These are phyloP conservation scores for Earliella scabrosa DNA, from an alignment of 1,284 basidiomycete genomes.

Conservation along the genomic window DNA sequence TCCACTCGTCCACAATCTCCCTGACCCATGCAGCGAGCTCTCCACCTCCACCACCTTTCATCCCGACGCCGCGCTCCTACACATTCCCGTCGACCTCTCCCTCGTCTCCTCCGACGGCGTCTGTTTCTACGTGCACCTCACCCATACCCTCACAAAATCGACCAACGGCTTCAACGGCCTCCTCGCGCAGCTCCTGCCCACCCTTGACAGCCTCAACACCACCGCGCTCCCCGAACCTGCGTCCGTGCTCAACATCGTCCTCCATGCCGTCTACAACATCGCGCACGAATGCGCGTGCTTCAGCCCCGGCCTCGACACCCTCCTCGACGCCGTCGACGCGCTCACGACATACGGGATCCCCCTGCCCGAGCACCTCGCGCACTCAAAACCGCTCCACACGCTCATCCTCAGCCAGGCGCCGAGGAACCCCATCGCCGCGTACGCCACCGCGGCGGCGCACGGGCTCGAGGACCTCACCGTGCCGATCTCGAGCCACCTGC, in stretches of 20 bases:
- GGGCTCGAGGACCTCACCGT: slow-evolving; percentile 40
- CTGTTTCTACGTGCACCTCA: too few relatives aligned
- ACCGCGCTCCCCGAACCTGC: slow-evolving; percentile 30
- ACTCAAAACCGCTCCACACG: slow-evolving; percentile 33
- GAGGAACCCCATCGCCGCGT: slow-evolving; percentile 39
- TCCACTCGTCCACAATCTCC: too few relatives aligned
- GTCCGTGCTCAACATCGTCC: slow-evolving; percentile 39
- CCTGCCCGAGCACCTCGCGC: slow-evolving; percentile 26
- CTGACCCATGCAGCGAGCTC: too few relatives aligned
- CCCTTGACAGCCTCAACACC: too few relatives aligned
- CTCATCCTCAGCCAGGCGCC: slow-evolving; percentile 40
- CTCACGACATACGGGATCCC: slow-evolving; percentile 37
- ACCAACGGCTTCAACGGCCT: too few relatives aligned
- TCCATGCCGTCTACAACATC: slow-evolving; percentile 40
- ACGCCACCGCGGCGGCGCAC: slow-evolving; percentile 38
- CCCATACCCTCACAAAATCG: too few relatives aligned
- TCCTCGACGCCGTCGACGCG: slow-evolving; percentile 36
- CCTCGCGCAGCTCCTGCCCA: too few relatives aligned
- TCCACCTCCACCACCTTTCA: too few relatives aligned
- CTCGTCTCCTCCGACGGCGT: too few relatives aligned
- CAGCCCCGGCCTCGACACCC: slow-evolving; percentile 33
- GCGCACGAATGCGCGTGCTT: slow-evolving; percentile 40
- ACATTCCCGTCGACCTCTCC: too few relatives aligned
- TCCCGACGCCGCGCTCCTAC: too few relatives aligned
- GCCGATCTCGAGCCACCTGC: slow-evolving; percentile 38